Conservation (phyloP, 2,329 filamentous ascomycete genomes). For the Colletotrichum sp. region DNA sequence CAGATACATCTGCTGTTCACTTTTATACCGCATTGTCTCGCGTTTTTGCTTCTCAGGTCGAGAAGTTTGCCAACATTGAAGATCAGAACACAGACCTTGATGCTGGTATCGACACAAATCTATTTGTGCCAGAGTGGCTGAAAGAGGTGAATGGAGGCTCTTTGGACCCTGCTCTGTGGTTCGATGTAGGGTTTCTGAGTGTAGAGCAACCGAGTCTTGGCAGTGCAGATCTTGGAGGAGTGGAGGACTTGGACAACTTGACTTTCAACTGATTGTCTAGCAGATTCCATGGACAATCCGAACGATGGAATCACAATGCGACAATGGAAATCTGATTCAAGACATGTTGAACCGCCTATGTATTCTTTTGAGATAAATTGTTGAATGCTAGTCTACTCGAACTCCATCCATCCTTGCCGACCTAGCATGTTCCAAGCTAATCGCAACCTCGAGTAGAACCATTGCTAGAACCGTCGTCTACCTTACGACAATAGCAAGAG, state of each 20-base stretch:
- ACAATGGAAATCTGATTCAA: too few species aligned
- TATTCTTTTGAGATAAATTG: too few species aligned
- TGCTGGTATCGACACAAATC: not conserved
- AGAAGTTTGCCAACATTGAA: not conserved
- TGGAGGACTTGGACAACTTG: not conserved
- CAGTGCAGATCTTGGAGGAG: not conserved
- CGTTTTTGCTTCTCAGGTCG: not conserved
- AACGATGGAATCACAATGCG: too few species aligned
- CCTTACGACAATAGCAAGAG: constrained; percentile 38
- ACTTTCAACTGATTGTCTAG: not conserved
- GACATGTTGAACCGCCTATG: too few species aligned
- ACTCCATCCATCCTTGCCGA: not conserved
- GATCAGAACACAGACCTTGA: not conserved
- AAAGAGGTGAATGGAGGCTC: not conserved
- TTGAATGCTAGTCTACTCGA: too few species aligned
- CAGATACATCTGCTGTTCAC: not conserved
- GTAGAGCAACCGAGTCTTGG: not conserved
- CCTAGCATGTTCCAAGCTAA: not conserved
- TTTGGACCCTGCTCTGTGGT: not conserved
- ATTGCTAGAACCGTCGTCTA: rapidly evolving
- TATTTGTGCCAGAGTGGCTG: not conserved
- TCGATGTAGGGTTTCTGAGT: not conserved
- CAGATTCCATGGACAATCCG: too few species aligned
- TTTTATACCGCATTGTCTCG: not conserved
- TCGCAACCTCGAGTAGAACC: not conserved